A percentile compares a stretch with the other conserved stretches of the same genome.
These are phyloP conservation scores for Nakazawaea wyomingensis DNA, from an alignment of 805 yeast species.

Conservation along the genomic window DNA sequence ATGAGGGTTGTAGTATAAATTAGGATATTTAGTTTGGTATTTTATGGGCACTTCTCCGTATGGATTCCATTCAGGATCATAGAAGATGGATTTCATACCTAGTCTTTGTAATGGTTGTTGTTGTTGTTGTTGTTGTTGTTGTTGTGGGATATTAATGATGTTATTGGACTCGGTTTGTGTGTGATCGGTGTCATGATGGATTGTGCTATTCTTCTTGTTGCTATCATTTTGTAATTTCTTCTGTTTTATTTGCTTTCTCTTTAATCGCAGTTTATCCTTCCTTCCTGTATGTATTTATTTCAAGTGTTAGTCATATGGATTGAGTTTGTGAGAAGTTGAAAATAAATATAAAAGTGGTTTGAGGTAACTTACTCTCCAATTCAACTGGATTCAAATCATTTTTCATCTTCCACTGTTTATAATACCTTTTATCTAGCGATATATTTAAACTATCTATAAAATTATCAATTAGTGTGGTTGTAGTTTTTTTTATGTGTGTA, in stretches of 20 bases:
- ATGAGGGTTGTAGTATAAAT: slow-evolving; percentile 29
- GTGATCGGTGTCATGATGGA: too few species aligned
- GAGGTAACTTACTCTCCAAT: slow-evolving; percentile 17
- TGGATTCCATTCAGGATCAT: slow-evolving; percentile 64
- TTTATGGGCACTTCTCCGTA: slow-evolving; percentile 47
- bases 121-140: not conserved
- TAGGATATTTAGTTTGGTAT: slow-evolving; percentile 20
- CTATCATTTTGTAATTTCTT: not conserved
- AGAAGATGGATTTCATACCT: slow-evolving; percentile 49
- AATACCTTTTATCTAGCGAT: slow-evolving; percentile 10
- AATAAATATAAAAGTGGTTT: too few species aligned
- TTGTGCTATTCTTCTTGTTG: not conserved
- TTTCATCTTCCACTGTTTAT: slow-evolving; percentile 15
- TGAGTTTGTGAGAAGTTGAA: too few species aligned
- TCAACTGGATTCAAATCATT: slow-evolving; percentile 19
- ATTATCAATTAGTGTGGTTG: too few species aligned
- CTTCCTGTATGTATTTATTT: not conserved
- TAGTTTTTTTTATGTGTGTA: too few species aligned
- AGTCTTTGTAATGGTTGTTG: slow-evolving; percentile 14
- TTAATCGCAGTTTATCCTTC: slow-evolving; percentile 1
- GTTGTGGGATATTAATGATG: too few species aligned
- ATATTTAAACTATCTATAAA: too few species aligned
- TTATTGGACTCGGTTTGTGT: too few species aligned
- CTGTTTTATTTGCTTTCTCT: not conserved
- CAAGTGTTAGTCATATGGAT: not conserved